A percentile compares a stretch with the other conserved stretches of the same genome.
Evolutionary conservation across 352 stramenopile species (phyloP).

Genomic region (Pythium dissotocum): DNA sequence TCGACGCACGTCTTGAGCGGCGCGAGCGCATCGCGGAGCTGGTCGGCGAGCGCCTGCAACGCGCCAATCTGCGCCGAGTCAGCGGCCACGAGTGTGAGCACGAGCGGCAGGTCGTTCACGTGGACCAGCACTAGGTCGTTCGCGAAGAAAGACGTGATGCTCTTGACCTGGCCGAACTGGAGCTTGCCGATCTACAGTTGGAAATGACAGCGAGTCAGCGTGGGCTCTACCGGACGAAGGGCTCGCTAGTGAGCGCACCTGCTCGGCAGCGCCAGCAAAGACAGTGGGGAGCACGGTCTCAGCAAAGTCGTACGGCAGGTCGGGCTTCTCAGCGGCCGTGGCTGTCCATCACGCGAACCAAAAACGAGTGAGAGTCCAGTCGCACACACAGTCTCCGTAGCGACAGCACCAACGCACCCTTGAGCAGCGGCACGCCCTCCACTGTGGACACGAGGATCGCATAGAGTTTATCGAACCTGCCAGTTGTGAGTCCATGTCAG

Average conservation of each 20-base stretch:
- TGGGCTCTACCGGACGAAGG: neutral
- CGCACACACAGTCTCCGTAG: neutral
- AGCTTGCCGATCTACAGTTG: constrained; percentile 66
- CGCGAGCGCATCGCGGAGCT: constrained; percentile 60
- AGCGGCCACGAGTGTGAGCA: constrained; percentile 75
- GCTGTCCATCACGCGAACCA: constrained; percentile 28
- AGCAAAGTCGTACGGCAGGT: constrained; percentile 64
- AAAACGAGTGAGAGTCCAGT: neutral
- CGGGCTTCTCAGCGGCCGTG: constrained; percentile 41
- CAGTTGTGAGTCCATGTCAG: too few relatives aligned
- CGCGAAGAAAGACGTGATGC: constrained; percentile 74
- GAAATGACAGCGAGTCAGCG: neutral
- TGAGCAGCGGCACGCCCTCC: constrained; percentile 72
- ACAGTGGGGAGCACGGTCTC: constrained; percentile 81
- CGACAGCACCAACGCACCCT: constrained; percentile 36
- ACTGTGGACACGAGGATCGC: constrained; percentile 81
- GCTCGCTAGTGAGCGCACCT: constrained; percentile 34
- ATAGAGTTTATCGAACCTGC: constrained; percentile 72
- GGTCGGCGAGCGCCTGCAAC: constrained; percentile 52
- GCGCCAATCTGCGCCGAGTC: constrained; percentile 61
- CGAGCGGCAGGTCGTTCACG: constrained; percentile 73
- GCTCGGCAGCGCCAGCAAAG: constrained; percentile 72
- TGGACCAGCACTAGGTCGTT: constrained; percentile 72
- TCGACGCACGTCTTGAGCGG: constrained; percentile 77
- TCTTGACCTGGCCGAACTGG: constrained; percentile 72